These are phyloP conservation scores for Chlorokybus atmophyticus DNA, from an alignment of 139 green algal species.

Conservation along the genomic window DNA sequence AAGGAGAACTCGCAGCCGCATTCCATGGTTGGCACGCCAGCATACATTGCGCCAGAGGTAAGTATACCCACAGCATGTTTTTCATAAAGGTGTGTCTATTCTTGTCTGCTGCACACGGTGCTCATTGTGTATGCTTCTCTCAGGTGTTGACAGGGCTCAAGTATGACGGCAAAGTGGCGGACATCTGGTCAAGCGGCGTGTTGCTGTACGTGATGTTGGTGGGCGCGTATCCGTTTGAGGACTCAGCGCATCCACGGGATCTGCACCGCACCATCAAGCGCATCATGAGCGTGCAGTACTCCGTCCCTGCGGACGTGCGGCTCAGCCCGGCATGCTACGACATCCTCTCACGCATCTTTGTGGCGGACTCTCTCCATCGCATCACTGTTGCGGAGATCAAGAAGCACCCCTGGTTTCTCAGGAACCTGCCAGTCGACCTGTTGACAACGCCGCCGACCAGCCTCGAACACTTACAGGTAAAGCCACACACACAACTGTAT, in stretches of 20 bases:
- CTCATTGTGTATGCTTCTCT: no score
- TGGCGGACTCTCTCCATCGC: conserved; percentile 57
- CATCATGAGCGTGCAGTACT: conserved; percentile 24
- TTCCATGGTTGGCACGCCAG: conserved; percentile 96
- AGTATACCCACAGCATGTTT: no score
- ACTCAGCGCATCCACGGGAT: conserved; percentile 82
- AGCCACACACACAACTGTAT: no score
- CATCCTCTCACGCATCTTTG: conserved; percentile 54
- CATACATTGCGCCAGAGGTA: conserved; percentile 98
- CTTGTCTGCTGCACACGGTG: no score
- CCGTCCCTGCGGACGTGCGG: conserved; percentile 12
- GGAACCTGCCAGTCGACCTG: conserved; percentile 73
- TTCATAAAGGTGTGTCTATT: no score
- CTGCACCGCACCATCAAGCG: conserved; percentile 93
- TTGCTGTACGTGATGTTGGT: conserved; percentile 98
- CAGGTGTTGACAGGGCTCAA: conserved; percentile 23
- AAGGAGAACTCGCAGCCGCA: conserved; percentile 88
- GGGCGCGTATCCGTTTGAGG: conserved; percentile 96
- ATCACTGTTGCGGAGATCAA: conserved; percentile 69
- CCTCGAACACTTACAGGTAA: no score
- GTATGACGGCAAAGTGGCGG: conserved; percentile 50
- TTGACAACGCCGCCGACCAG: neutral
- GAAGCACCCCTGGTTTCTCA: conserved; percentile 78
- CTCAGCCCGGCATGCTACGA: conserved; percentile 26
- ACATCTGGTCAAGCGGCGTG: conserved; percentile 96